Evolutionary conservation across 257 asterid genomes (phyloP).

Genomic region (Fraxinus cuspidata): DNA sequence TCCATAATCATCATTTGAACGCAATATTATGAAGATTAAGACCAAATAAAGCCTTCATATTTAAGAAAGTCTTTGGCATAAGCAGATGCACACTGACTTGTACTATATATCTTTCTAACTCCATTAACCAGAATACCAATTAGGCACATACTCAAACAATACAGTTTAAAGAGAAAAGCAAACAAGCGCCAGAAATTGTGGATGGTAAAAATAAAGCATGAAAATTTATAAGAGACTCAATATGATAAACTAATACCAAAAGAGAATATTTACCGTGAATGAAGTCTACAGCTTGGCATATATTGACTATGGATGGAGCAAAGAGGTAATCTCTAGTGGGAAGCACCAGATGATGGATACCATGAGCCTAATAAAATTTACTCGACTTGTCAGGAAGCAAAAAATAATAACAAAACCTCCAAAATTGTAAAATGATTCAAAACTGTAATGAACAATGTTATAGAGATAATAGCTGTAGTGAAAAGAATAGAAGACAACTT

Average conservation of each 20-base stretch:
- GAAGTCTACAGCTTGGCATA: conserved; percentile 49
- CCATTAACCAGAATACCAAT: neutral
- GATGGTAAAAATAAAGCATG: neutral
- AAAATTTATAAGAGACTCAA: neutral
- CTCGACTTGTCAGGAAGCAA: neutral
- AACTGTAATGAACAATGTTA: neutral
- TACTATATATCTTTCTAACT: neutral
- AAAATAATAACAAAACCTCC: neutral
- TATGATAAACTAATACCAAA: neutral
- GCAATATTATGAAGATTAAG: neutral
- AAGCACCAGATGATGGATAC: conserved; percentile 47
- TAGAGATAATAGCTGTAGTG: neutral
- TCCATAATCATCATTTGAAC: neutral
- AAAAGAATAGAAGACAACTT: neutral
- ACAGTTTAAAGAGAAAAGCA: neutral
- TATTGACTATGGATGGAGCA: conserved; percentile 46
- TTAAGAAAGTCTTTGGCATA: neutral
- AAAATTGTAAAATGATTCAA: neutral
- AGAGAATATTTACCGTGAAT: conserved; percentile 35
- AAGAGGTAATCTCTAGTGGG: conserved; percentile 56
- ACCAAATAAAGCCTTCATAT: neutral
- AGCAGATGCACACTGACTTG: neutral
- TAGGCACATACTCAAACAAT: no score
- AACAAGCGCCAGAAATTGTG: neutral
- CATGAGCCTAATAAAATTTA: conserved; percentile 35